phyloP scores from a whole-genome alignment of 1,284 basidiomycete species.

The Ganoderma sinense region DNA sequence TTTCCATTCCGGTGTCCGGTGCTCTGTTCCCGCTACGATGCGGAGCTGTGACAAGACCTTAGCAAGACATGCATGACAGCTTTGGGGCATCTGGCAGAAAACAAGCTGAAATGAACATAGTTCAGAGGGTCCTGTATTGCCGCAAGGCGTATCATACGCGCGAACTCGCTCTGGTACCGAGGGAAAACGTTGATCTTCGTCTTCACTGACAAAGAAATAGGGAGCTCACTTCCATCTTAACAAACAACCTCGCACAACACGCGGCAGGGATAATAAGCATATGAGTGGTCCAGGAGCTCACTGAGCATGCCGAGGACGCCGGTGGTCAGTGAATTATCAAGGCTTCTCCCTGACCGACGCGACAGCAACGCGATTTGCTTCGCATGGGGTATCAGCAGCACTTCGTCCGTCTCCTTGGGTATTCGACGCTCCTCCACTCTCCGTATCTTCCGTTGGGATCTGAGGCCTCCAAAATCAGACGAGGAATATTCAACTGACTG shows the following conservation, averaged over 20 bases:
- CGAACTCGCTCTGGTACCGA: neutral
- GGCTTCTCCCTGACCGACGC: neutral
- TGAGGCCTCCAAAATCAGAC: neutral
- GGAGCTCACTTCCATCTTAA: neutral
- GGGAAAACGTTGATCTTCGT: neutral
- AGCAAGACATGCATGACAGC: no score
- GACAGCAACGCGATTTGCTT: neutral
- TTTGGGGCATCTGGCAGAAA: no score
- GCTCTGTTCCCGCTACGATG: no score
- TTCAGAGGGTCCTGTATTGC: neutral
- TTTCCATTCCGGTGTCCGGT: no score
- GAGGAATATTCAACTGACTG: neutral
- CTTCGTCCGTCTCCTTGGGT: slow-evolving; percentile 1
- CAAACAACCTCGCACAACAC: neutral
- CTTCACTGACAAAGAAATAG: neutral
- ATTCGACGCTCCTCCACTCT: neutral
- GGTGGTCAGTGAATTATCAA: neutral
- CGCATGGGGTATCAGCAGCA: neutral
- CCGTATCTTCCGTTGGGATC: slow-evolving; percentile 5
- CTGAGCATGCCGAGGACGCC: neutral
- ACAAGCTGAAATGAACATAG: neutral
- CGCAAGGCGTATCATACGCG: neutral
- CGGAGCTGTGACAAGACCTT: no score
- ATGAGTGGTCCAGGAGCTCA: neutral
- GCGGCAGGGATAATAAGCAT: neutral